Evolutionary conservation across 2,329 filamentous ascomycete genomes (phyloP).

Genomic region (Lachnellula subtilissima): DNA sequence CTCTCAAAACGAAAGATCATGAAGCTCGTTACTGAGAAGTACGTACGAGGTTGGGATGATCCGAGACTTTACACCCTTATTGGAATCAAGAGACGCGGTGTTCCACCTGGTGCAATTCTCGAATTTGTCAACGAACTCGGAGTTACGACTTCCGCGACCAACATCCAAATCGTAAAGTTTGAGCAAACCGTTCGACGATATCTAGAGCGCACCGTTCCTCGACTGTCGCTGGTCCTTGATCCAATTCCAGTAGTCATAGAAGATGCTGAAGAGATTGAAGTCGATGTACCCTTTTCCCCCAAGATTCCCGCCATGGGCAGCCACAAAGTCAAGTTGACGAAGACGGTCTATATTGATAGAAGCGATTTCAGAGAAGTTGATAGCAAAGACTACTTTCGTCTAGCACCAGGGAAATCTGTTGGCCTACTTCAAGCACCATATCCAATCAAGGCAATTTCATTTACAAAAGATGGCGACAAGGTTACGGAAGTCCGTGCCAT

Average conservation of each 20-base stretch:
- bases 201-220: slow-evolving; percentile 80
- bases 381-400: slow-evolving; percentile 69
- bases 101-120: slow-evolving; percentile 83
- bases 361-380: slow-evolving; percentile 72
- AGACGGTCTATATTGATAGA: slow-evolving; percentile 79
- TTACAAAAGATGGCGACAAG: slow-evolving; percentile 59
- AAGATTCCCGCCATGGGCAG: slow-evolving; percentile 68
- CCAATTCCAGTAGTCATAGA: slow-evolving; percentile 80
- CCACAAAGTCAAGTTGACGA: slow-evolving; percentile 61
- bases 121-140: slow-evolving; percentile 89
- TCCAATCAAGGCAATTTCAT: slow-evolving; percentile 64
- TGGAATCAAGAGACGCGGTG: slow-evolving; percentile 74
- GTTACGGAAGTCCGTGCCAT: slow-evolving; percentile 63
- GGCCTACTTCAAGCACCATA: slow-evolving; percentile 68
- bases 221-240: slow-evolving; percentile 84
- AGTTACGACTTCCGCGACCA: slow-evolving; percentile 74
- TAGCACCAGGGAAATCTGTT: slow-evolving; percentile 69
- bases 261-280: slow-evolving; percentile 64
- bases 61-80: slow-evolving; percentile 86
- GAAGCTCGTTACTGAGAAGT: slow-evolving; percentile 70
- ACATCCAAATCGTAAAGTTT: slow-evolving; percentile 77
- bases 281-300: slow-evolving; percentile 73
- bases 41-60: slow-evolving; percentile 86
- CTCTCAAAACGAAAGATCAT: slow-evolving; percentile 81
- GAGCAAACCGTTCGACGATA: slow-evolving; percentile 82